These are phyloP conservation scores for Cladobotryum mycophilum DNA, from an alignment of 2,329 filamentous ascomycete species.

Conservation along the genomic window DNA sequence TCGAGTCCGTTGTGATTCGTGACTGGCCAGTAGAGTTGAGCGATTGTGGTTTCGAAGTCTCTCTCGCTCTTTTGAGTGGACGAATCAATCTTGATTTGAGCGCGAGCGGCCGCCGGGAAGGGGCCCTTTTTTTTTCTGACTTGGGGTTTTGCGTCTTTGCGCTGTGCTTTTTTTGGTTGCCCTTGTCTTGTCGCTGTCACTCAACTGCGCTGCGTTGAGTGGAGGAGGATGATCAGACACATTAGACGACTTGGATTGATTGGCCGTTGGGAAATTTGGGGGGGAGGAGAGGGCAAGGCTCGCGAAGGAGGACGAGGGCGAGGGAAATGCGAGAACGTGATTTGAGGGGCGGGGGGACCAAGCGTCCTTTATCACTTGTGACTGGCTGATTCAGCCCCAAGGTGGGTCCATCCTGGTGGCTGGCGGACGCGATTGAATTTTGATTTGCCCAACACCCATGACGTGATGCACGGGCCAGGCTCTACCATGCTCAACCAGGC, in stretches of 20 bases:
- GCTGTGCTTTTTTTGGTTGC: conserved; percentile 9
- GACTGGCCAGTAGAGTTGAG: conserved; percentile 18
- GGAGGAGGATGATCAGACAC: conserved; percentile 23
- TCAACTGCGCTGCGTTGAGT: conserved; percentile 21
- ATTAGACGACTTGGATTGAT: conserved; percentile 34
- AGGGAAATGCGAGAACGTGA: conserved; percentile 42
- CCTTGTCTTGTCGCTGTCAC: conserved; percentile 12
- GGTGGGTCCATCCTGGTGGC: conserved; percentile 28
- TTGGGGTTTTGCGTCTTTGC: conserved; percentile 12
- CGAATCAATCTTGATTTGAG: conserved; percentile 19
- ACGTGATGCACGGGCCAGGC: conserved; percentile 21
- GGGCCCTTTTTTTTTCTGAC: conserved; percentile 14
- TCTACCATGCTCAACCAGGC: not conserved
- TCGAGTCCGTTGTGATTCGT: conserved; percentile 13
- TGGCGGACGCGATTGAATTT: conserved; percentile 18
- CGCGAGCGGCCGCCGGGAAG: conserved; percentile 14
- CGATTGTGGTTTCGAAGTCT: conserved; percentile 7
- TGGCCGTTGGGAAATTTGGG: conserved; percentile 34
- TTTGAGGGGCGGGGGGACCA: conserved; percentile 43
- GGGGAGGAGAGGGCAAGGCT: conserved; percentile 25
- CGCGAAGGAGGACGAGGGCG: conserved; percentile 28
- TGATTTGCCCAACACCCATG: conserved; percentile 26
- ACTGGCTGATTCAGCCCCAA: conserved; percentile 45
- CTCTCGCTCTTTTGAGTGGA: conserved; percentile 10
- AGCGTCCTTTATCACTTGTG: conserved; percentile 39